Percentiles rank a stretch among this genome's conserved stretches.
Evolutionary conservation across 83 land plant species (phyloP).

Genomic region (Picea abies): DNA sequence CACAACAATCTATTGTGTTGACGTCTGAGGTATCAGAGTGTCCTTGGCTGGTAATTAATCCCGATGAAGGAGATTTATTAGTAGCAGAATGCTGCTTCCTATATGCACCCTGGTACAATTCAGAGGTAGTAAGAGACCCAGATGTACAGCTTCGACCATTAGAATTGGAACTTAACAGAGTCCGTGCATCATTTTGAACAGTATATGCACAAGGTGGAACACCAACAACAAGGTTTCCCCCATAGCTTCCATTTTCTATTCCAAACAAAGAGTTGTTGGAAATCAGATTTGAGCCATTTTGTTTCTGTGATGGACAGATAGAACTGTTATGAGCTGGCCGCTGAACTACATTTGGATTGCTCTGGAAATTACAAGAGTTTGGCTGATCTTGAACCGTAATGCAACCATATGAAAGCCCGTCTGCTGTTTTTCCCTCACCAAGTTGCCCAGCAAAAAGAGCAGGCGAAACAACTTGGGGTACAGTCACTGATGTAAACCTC

Average conservation of each 20-base stretch:
- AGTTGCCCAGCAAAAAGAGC: slow-evolving; percentile 1
- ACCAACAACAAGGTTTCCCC: slow-evolving; percentile 8
- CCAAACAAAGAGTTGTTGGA: slow-evolving; percentile 9
- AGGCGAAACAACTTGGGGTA: slow-evolving; percentile 16
- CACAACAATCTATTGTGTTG: neutral
- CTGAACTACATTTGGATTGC: neutral
- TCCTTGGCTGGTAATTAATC: slow-evolving; percentile 6
- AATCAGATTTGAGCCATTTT: neutral
- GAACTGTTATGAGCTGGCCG: neutral
- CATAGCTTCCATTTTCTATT: neutral
- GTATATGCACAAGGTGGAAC: slow-evolving; percentile 7
- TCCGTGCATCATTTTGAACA: neutral
- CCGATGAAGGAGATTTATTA: neutral
- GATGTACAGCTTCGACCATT: slow-evolving; percentile 2
- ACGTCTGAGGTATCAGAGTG: neutral
- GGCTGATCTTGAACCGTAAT: neutral
- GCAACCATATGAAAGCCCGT: slow-evolving; percentile 7
- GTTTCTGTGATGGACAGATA: slow-evolving; percentile 5
- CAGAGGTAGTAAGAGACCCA: neutral
- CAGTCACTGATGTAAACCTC: slow-evolving; percentile 12
- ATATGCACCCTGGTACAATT: neutral
- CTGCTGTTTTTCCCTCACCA: slow-evolving; percentile 12
- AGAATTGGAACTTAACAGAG: neutral
- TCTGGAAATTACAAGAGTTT: slow-evolving; percentile 4
- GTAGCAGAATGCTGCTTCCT: too few species aligned